Percentiles rank a stretch among this genome's conserved stretches.
These are phyloP conservation scores for Asclepias syriaca DNA, from an alignment of 257 asterid genomes.

Conservation along the genomic window DNA sequence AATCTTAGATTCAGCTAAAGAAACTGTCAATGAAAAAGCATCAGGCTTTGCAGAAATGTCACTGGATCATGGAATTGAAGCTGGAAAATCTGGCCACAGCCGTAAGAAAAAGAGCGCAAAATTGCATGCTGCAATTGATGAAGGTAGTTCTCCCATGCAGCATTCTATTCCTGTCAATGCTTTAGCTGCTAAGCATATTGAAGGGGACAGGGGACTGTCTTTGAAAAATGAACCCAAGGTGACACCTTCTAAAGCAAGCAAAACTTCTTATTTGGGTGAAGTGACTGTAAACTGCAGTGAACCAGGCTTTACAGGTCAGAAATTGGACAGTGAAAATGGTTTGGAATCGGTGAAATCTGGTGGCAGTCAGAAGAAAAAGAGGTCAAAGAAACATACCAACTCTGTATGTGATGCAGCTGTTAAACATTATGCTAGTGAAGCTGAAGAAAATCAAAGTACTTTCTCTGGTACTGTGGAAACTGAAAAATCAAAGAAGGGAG, in stretches of 20 bases:
- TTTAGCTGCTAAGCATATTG: conserved; percentile 14
- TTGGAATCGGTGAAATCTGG: conserved; percentile 7
- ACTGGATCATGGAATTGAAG: conserved; percentile 14
- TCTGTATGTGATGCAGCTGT: conserved; percentile 9
- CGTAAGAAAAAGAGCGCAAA: conserved; percentile 12
- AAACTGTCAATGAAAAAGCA: conserved; percentile 3
- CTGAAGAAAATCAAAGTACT: conserved; percentile 22
- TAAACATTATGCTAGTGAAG: conserved; percentile 20
- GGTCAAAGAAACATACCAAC: conserved; percentile 10
- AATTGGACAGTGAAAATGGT: conserved; percentile 14
- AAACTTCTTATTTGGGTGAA: conserved; percentile 3
- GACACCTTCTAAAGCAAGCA: conserved; percentile 7
- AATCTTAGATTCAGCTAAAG: conserved; percentile 2
- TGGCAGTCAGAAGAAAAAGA: conserved; percentile 15
- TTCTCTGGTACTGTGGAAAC: conserved; percentile 12
- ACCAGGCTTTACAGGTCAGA: not conserved
- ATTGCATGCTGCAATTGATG: conserved; percentile 8
- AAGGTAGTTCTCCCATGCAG: conserved; percentile 7
- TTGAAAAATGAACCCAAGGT: not conserved
- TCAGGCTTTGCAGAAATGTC: conserved; percentile 3
- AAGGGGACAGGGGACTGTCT: not conserved
- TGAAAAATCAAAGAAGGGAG: conserved; percentile 18
- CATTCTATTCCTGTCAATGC: conserved; percentile 16
- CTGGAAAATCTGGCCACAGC: conserved; percentile 8
- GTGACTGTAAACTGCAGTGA: conserved; percentile 2